Evolutionary conservation across 805 yeast genomes (phyloP), one percentile per base, ranked within the genome.

Genomic region (Hemisphaericaspora nanyangensis): DNA sequence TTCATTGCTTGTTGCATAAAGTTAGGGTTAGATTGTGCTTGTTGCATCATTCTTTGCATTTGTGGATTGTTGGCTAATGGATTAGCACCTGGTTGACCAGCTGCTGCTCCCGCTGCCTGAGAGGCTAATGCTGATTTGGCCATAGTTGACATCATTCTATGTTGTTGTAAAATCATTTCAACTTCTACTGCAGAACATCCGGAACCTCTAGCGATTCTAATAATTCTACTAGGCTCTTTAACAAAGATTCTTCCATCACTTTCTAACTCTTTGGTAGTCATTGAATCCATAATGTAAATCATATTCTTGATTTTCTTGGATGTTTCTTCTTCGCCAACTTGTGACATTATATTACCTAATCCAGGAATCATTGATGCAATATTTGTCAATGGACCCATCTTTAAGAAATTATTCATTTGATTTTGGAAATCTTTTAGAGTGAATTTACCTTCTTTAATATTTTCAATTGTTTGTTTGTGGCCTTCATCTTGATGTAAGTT

Each of bases 351-450:
- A 49, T 78, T 80, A 27, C 90, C 79, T 65, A 89, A 77, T 54
- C 96, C 87, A 0, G 99, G 99, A 43, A 91, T 80, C 97, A 91
- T 91, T 38, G 84, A 79, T 3, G 97, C 96, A 46, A 91, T 87
- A 58, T 93, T 90, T 17, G 95, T 82, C 38, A 91, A 66, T 3
- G 98, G 97, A 2, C 99, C 99, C 95, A 93, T 87, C 61, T 93
- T 93, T 77, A 91, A 72, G 51, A 93, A 85, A 49, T 90, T 91
- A 60, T 85, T 84, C 95, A 91, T 85, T 63, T 93, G 98, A 39
- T 91, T 85, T 54, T 93, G 90, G 65, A 91, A 79, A 63, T 93
- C 98, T 45, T 87, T 73, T 39, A 91, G 70, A 1, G 98, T 89
- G 63, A 91, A 91, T 52, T 86, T 89, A 42, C 99, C 99, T 57